Evolutionary conservation across 2,329 filamentous ascomycete species (phyloP), one percentile per base, ranked within the genome.

Genomic region (Aspergillus pseudotamarii): DNA sequence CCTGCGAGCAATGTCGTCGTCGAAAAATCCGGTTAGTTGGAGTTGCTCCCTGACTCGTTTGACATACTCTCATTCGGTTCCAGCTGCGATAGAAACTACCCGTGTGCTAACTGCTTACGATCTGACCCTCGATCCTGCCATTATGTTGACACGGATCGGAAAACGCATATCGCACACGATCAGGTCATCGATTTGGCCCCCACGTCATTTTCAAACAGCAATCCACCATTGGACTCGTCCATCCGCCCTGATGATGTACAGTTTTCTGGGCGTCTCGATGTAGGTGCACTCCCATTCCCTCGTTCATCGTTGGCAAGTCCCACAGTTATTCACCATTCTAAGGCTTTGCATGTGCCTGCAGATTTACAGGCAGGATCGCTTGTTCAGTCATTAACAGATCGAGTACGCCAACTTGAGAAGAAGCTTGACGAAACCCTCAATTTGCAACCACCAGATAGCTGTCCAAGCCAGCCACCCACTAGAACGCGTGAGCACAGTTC

Each of bases 21-120:
- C 46, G 46, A 11, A 50, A 50, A 50, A 11, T 50, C 26, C 23
- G 23, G 46, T 50, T 19, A 28, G 46, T 50, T 30, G 0, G 26
- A 1, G 26, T n/a, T 50, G 26, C 30, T 30, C 46, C 23, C 23
- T 50, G 9, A 5, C 8, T 50, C 23, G 46, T 19, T 28, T 30
- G 8, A 19, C 46, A n/a, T 26, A 1, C 26, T 50, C 46, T 50
- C 46, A 50, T 8, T 30, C 26, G 12, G 16, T 12, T 50, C 93
- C 48, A 88, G 88, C 64, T 93, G 91, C 76, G 88, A 92, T 76
- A 90, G 89, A 76, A 86, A 84, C 69, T 88, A 88, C 76, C 90
- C 90, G 19, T 93, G 91, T 72, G 82, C 85, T 70, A 89, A 90
- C 76, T 92, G 90, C 72, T 80, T 87, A 73, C 89, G 86, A 76